Evolutionary conservation across 108 stramenopile species (phyloP), one percentile per base, ranked within the genome.

Genomic region (Pelagomonas calceolata): DNA sequence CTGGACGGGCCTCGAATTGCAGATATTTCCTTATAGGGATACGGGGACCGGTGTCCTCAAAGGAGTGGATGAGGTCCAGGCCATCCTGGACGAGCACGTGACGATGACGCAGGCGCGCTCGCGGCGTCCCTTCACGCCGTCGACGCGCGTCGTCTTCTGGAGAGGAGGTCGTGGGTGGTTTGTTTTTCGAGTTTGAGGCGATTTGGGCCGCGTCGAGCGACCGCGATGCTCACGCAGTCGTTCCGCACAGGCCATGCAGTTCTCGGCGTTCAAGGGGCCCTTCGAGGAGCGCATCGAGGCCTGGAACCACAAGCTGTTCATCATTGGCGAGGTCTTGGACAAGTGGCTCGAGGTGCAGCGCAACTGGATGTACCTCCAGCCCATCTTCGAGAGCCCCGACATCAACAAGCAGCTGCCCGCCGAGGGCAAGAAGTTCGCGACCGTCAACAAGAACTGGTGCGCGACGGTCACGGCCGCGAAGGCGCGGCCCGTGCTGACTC

Each of bases 341-440:
- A 81, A 70, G 29, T 84, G 83, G 83, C 74, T 84, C 39, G 66
- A 77, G 32, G 86, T 87, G 30, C 86, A 87, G 79, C 76, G 86
- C 36, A 83, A 82, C 80, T 87, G 86, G 86, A 76, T 87, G 29
- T 87, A 87, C 75, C 76, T 87, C 36, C 85, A 87, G 80, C 86
- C 86, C 35, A 87, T 87, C 74, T 86, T 87, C 73, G 85, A 87
- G 65, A 81, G 77, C 30, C 79, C 85, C 4, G 86, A 87, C 67
- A 87, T 87, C 79, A 85, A 87, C 82, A 84, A 85, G 79, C 86
- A 87, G 69, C 76, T 78, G 26, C 79, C 79, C 51, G 75, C 83
- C 4, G 86, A 87, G 71, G 85, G 85, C 26, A 82, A 82, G 68
- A 84, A 85, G 34, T 87, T 87, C 76, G 81, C 85, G 63, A 82